These are phyloP conservation scores for Mycena pura DNA, from an alignment of 768 basidiomycete genomes.

Conservation along the genomic window DNA sequence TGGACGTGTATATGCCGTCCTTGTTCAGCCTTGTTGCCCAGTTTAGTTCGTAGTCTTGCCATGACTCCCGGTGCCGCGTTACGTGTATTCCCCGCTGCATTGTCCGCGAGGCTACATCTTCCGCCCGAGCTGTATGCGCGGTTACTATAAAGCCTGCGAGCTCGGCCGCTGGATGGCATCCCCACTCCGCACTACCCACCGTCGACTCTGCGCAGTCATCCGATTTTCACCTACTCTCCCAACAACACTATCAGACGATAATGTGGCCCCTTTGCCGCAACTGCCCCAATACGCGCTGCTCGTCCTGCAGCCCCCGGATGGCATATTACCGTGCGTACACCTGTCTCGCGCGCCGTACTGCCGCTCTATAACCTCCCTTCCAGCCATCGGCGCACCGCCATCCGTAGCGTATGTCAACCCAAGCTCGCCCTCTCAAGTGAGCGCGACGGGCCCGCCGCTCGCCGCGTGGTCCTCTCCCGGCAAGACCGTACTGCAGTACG, in stretches of 20 bases:
- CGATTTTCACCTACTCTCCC: too few relatives aligned
- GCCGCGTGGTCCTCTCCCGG: slow-evolving; percentile 15
- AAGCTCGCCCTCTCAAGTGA: slow-evolving; percentile 5
- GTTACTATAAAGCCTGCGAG: too few relatives aligned
- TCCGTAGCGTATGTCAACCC: slow-evolving; percentile 16
- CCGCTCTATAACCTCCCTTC: not conserved
- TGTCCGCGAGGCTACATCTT: too few relatives aligned
- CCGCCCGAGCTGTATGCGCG: too few relatives aligned
- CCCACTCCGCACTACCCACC: too few relatives aligned
- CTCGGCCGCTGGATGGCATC: too few relatives aligned
- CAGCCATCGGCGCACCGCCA: not conserved
- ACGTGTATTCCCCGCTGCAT: too few relatives aligned
- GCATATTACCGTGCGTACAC: slow-evolving; percentile 1
- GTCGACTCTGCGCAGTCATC: too few relatives aligned
- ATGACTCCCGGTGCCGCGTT: too few relatives aligned
- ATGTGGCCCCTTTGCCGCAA: not conserved
- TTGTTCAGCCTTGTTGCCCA: too few relatives aligned
- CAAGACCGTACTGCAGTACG: slow-evolving; percentile 11
- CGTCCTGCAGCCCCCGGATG: slow-evolving; percentile 8
- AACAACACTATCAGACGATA: not conserved
- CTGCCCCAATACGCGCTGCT: not conserved
- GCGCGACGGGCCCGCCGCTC: slow-evolving; percentile 12
- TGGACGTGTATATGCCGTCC: too few relatives aligned
- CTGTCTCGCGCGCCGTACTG: not conserved
- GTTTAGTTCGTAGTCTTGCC: too few relatives aligned